A percentile compares a stretch with the other conserved stretches of the same genome.
These are phyloP conservation scores for Amanita jacksonii DNA, from an alignment of 768 basidiomycete genomes.

Conservation along the genomic window DNA sequence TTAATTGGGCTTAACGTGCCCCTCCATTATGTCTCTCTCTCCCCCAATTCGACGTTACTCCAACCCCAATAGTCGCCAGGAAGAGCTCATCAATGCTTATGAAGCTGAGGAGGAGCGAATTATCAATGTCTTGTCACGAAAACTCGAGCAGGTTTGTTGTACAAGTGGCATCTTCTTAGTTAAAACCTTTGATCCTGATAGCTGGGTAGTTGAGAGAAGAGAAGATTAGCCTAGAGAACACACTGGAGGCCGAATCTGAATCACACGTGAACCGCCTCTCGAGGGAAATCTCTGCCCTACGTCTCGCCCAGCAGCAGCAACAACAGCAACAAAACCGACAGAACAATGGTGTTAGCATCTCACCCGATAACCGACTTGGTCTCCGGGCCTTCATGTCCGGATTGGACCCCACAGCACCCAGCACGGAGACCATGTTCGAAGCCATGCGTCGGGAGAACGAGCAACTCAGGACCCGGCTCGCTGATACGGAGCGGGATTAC, in stretches of 20 bases:
- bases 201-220: conserved; percentile 61
- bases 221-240: conserved; percentile 77
- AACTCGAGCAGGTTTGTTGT: conserved; percentile 64
- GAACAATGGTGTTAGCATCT: conserved; percentile 18
- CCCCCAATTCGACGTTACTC: conserved; percentile 55
- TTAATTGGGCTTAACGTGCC: not conserved
- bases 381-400: conserved; percentile 20
- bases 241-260: conserved; percentile 79
- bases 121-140: conserved; percentile 72
- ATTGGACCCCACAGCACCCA: conserved; percentile 26
- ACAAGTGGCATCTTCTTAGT: conserved; percentile 1
- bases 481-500: conserved; percentile 71
- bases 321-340: conserved; percentile 20
- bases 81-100: conserved; percentile 79
- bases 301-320: conserved; percentile 48
- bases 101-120: conserved; percentile 89
- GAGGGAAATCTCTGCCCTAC: conserved; percentile 57
- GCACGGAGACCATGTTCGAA: conserved; percentile 55
- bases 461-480: conserved; percentile 51
- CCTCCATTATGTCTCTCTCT: conserved; percentile 30
- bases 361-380: conserved; percentile 24
- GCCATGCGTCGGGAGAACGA: conserved; percentile 78
- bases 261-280: conserved; percentile 71
- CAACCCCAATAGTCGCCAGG: conserved; percentile 46
- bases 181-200: not conserved